Evolutionary conservation across 2,329 filamentous ascomycete genomes (phyloP), one percentile per base, ranked within the genome.

Genomic region (Diaporthe citri): DNA sequence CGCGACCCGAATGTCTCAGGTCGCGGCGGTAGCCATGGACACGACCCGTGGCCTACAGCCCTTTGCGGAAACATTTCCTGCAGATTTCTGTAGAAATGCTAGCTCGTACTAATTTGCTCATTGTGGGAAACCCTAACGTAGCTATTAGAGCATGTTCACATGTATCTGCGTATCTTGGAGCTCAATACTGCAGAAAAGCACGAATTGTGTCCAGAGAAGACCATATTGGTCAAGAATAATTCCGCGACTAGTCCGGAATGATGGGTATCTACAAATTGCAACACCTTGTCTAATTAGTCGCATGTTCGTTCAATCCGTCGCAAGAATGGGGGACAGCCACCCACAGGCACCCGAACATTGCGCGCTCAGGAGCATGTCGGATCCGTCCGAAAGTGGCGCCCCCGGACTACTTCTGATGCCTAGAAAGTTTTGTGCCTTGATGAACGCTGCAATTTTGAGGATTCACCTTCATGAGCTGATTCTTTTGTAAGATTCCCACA

Each of bases 1-100:
- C 64, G 48, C 48, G 64, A 25, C 48, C n/a, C 9, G 1, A 15
- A 55, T 69, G 64, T 69, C 64, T 69, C 48, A 69, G 48, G 36
- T 39, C 34, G 15, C 46, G 48, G 22, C 20, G 22, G 64, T 69
- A 69, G 48, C 64, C 34, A 55, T 28, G 64, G 48, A 69, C 5
- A 55, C 48, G 3, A 22, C 7, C 17, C 13, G 2, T 39, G 4
- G 34, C 22, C 9, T 15, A 13, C 1, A 17, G 3, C 22, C n/a
- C 17, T 28, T 55, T 69, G 31, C 46, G 9, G 39, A 39, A 3
- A 15, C 13, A 25, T 20, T 39, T 8, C n/a, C 7, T 25, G 43
- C 12, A 52, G 22, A 67, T 51, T 39, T 5, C 39, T 3, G 17
- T 25, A 34, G 20, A 31, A 15, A 0, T 6, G 15, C 17, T 31